phyloP scores from a whole-genome alignment of 176 grass and related monocot species.

The Thinopyrum elongatum region DNA sequence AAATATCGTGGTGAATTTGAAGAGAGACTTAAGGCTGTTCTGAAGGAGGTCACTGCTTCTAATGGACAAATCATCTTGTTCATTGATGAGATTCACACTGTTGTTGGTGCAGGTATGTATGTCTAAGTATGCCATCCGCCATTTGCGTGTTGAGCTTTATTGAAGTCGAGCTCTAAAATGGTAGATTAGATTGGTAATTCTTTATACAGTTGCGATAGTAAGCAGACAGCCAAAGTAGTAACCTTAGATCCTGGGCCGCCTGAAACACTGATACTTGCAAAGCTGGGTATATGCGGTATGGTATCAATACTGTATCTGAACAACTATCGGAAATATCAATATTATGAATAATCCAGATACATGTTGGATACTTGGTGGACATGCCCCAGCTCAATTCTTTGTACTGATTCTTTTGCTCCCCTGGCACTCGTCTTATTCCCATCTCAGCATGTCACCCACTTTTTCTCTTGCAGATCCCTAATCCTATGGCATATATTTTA shows the following conservation, averaged over 20 bases:
- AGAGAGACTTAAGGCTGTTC: conserved; percentile 90
- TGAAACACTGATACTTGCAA: neutral
- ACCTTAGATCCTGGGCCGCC: neutral
- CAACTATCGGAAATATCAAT: neutral
- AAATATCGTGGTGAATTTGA: conserved; percentile 91
- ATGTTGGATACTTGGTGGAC: neutral
- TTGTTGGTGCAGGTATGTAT: conserved; percentile 88
- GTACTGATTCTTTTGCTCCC: neutral
- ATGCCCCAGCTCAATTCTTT: neutral
- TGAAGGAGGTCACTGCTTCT: conserved; percentile 90
- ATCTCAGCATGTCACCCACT: neutral
- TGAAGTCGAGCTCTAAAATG: neutral
- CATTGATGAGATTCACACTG: conserved; percentile 98
- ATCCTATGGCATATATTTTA: neutral
- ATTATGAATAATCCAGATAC: neutral
- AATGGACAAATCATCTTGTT: conserved; percentile 96
- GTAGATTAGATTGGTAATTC: neutral
- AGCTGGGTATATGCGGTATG: neutral
- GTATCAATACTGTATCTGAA: neutral
- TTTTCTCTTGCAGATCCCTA: neutral
- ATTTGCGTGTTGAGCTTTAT: conserved; percentile 5
- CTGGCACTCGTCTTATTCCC: neutral
- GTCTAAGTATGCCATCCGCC: neutral
- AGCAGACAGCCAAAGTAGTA: neutral
- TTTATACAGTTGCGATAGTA: neutral